phyloP scores from a whole-genome alignment of 192 early-diverging fungal species.

The Linnemannia exigua region DNA sequence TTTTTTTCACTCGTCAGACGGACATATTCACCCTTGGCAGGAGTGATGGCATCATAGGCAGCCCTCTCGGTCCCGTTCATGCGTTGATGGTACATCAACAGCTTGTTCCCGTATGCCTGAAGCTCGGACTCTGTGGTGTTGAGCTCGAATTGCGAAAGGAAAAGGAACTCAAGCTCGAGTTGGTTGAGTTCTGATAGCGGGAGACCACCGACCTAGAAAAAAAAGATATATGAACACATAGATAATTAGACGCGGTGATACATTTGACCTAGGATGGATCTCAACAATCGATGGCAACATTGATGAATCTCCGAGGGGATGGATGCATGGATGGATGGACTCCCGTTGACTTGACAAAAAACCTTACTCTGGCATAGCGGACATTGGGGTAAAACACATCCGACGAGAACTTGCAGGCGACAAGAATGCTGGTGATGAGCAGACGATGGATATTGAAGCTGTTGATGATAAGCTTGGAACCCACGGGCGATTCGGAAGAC shows the following conservation, averaged over 20 bases:
- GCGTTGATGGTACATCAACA: conserved; percentile 64
- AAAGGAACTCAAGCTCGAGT: conserved; percentile 82
- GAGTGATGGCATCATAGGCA: conserved; percentile 39
- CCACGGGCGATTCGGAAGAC: conserved; percentile 51
- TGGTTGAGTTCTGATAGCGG: conserved; percentile 79
- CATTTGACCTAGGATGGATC: background rate
- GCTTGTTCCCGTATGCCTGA: conserved; percentile 72
- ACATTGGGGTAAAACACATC: conserved; percentile 83
- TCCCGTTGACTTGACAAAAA: too few species aligned
- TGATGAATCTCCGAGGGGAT: too few species aligned
- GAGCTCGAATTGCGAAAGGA: conserved; percentile 78
- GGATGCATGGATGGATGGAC: conserved; percentile 24
- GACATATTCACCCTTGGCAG: conserved; percentile 45
- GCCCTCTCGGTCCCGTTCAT: conserved; percentile 49
- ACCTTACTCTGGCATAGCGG: conserved; percentile 74
- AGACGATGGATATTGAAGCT: conserved; percentile 81
- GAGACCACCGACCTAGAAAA: conserved; percentile 76
- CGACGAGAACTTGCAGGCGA: conserved; percentile 82
- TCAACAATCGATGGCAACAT: conserved; percentile 8
- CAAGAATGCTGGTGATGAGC: conserved; percentile 76
- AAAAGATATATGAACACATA: too few species aligned
- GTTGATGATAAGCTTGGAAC: conserved; percentile 66
- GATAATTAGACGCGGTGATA: background rate
- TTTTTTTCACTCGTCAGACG: conserved; percentile 32
- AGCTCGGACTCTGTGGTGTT: conserved; percentile 73